Conservation (phyloP, 306 rosid genomes). For the Glycine tomentella region DNA sequence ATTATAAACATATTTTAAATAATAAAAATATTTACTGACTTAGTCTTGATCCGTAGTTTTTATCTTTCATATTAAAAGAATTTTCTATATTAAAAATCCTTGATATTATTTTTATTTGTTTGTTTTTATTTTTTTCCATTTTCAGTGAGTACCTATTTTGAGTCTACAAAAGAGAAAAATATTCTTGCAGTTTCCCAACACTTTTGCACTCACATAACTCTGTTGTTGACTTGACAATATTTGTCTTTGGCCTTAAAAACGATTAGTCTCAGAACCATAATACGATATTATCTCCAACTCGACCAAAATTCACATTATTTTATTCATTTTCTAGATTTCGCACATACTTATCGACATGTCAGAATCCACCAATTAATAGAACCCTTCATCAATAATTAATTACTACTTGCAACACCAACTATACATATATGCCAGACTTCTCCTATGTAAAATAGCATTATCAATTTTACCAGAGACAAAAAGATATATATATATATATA, state of each 20-base stretch:
- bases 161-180: too few species aligned
- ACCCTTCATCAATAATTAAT: constrained; percentile 13
- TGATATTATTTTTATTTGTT: too few species aligned
- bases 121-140: too few species aligned
- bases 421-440: neutral
- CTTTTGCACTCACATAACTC: too few species aligned
- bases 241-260: constrained; percentile 31
- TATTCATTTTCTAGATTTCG: neutral
- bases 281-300: neutral
- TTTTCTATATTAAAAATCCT: too few species aligned
- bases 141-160: too few species aligned
- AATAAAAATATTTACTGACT: too few species aligned
- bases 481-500: too few species aligned
- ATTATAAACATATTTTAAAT: too few species aligned
- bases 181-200: too few species aligned
- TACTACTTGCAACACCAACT: constrained; percentile 38
- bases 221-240: neutral
- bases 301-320: constrained; percentile 35
- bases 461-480: neutral
- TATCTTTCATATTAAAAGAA: too few species aligned
- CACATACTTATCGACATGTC: constrained; percentile 37
- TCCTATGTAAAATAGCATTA: neutral
- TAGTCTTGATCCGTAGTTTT: too few species aligned
- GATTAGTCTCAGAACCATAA: neutral
- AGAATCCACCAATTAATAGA: constrained; percentile 20